Base-by-base conservation (phyloP, 805 yeast species). In the Clavispora vitiphila region DNA sequence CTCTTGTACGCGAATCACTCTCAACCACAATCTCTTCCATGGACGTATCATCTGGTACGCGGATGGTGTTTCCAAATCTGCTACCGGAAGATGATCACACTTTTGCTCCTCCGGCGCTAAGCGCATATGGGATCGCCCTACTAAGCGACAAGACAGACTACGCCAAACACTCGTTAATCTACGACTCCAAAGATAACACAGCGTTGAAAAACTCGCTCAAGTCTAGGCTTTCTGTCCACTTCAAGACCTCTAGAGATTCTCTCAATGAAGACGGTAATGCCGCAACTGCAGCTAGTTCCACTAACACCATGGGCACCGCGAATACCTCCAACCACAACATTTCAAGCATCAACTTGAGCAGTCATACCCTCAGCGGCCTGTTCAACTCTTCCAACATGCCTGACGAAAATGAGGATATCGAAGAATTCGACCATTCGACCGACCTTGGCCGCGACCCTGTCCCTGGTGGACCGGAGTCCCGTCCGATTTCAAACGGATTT, bases 51-150 rank as follows among this genome's bases (percentile, higher is more conserved):
- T 29, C 32, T 29, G 32, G 32, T 29, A 29, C 32, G 32, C 32
- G 32, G 32, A 29, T 16, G 32, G 32, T 29, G 32, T 29, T 29
- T 11, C 37, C 26, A 25, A 21, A 34, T 34, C 40, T 12, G 15
- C 26, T 32, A 24, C 46, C 38, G 27, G 72, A 72, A 22, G 78
- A 72, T 34, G 82, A 77, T 45, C 72, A 67, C 46, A 72, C 76
- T 30, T 74, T 74, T 51, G 65, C 73, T 34, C 83, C 83, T 1
- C 85, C 85, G 2, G 78, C 77, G 11, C 63, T 79, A 44, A 78
- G 83, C 53, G 69, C 78, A 5, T 80, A 78, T 52, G 77, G 81
- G 27, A 65, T 76, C 16, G 82, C 80, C 20, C 58, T 79, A 19
- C 59, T 79, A 29, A 67, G 72, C 31, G 72, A 67, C 24, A 46